These are phyloP conservation scores for Glutinoglossum americanum DNA, from an alignment of 495 filamentous ascomycete genomes.

Conservation along the genomic window DNA sequence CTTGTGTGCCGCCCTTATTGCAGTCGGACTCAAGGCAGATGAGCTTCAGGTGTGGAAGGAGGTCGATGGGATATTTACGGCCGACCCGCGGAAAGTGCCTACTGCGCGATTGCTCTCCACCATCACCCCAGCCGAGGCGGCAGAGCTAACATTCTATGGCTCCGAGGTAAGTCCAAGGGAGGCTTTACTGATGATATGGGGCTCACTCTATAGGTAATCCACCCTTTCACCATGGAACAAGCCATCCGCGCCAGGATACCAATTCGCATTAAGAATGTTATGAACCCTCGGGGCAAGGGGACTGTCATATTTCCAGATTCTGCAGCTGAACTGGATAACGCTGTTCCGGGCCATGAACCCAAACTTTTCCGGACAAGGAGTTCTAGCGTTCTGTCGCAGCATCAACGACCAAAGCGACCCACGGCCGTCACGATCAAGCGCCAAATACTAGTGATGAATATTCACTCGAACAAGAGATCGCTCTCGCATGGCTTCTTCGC, in stretches of 20 bases:
- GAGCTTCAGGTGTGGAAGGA: conserved; percentile 91
- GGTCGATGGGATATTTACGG: conserved; percentile 79
- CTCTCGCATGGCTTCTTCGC: conserved; percentile 83
- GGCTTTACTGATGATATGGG: neutral
- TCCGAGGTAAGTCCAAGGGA: conserved; percentile 29
- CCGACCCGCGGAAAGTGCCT: conserved; percentile 72
- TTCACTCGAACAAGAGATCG: conserved; percentile 79
- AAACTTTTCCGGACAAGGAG: conserved; percentile 26
- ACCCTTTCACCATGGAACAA: conserved; percentile 97
- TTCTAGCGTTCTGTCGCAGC: conserved; percentile 23
- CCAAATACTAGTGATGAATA: conserved; percentile 78
- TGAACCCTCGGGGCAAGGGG: conserved; percentile 70
- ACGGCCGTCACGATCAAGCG: conserved; percentile 94
- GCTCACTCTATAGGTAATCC: conserved; percentile 40
- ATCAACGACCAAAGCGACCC: conserved; percentile 41
- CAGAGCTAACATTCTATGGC: conserved; percentile 81
- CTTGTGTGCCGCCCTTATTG: conserved; percentile 63
- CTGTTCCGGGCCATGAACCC: conserved; percentile 24
- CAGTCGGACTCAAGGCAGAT: conserved; percentile 52
- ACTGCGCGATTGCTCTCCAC: conserved; percentile 53
- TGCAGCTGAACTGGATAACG: conserved; percentile 23
- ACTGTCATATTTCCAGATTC: conserved; percentile 56
- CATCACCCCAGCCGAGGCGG: conserved; percentile 74
- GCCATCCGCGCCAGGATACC: conserved; percentile 81
- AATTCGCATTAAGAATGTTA: conserved; percentile 96